Base-by-base conservation (phyloP, 1,284 basidiomycete genomes). In the Ceratobasidium papillatum region DNA sequence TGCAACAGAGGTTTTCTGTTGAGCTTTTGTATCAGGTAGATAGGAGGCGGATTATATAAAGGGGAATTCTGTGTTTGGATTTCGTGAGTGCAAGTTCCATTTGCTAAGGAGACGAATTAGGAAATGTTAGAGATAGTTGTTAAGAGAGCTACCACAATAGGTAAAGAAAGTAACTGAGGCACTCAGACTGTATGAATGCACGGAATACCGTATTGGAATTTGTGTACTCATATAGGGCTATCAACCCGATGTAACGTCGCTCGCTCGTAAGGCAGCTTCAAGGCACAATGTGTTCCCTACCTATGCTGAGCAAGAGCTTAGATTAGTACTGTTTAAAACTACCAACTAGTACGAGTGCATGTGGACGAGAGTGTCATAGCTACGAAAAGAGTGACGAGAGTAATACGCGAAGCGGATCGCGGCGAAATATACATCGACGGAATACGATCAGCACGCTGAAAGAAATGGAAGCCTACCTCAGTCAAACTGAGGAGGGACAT, bases 21-120 rank as follows among this genome's bases (percentile, higher is more conserved):
- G 65, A 34, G n/a, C 52, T 36, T 3, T 3, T 14, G n/a, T 43
- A 36, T 9, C 76, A 7, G 22, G 3, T 11, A 30, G 12, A n/a
- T 64, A 38, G 19, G 2, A 11, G 11, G 25, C 41, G 14, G 47
- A n/a, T 64, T 27, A 25, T 22, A n/a, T 8, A 7, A 8, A 27
- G 7, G 11, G 47, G 62, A 45, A 38, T n/a, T 43, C 62, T 27
- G 47, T 64, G 62, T 64, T 38, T 27, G 41, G 47, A n/a, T 64
- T 45, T 43, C 47, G 41, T 3, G n/a, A 43, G 41, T n/a, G 43
- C 32, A 93, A 87, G 87, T 92, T 1, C 89, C 87, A 1, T 92
- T 93, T 79, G 89, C 93, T 0, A 88, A 87, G 77, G 86, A 85
- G 43, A 81, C 94, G 79, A 93, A 93, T 83, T 85, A 87, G 75